Base-by-base conservation (phyloP, 2,329 filamentous ascomycete species). In the Arthroderma sp. region DNA sequence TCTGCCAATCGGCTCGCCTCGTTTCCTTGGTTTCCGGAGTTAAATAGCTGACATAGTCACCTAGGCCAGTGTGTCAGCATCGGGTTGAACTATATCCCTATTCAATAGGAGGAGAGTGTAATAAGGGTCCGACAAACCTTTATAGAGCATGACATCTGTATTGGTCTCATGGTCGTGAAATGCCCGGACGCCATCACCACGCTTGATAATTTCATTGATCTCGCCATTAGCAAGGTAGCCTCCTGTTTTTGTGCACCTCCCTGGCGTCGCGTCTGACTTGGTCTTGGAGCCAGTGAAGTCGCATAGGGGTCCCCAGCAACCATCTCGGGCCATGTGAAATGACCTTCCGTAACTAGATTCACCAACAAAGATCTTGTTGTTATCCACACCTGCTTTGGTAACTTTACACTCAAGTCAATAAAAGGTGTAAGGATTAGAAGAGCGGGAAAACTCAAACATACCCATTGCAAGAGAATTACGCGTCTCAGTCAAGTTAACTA, bases 401-500 rank as follows among this genome's bases (percentile, higher is more conserved):
- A 61, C 15, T 22, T 22, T 67, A 15, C 32, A 34, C 32, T 34
- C 32, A 9, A 34, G 32, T 34, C 32, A 57, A 49, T 0, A 67
- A n/a, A 22, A 22, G 15, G 15, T 22, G 15, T 22, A 22, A 22
- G 15, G 15, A 22, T 22, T 22, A 22, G 15, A 34, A 34, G 11
- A 34, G 32, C 8, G 32, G 32, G 32, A 11, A 34, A 34, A 9
- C 8, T 11, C 11, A 11, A 11, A 54, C 38, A 58, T 61, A 1
- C 56, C 51, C 46, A 66, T 68, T 1, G 58, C 47, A 8, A 69
- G 50, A 0, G 64, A 48, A 9, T 51, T 50, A 0, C 46, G 41
- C 0, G 61, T 65, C 43, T 68, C 64, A 1, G 65, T 68, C 37
- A 56, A 43, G 53, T 69, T 68, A 48, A 67, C 53, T 22, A 22